Base-by-base conservation (phyloP, 1,284 basidiomycete genomes). In the Meira nashicola region DNA sequence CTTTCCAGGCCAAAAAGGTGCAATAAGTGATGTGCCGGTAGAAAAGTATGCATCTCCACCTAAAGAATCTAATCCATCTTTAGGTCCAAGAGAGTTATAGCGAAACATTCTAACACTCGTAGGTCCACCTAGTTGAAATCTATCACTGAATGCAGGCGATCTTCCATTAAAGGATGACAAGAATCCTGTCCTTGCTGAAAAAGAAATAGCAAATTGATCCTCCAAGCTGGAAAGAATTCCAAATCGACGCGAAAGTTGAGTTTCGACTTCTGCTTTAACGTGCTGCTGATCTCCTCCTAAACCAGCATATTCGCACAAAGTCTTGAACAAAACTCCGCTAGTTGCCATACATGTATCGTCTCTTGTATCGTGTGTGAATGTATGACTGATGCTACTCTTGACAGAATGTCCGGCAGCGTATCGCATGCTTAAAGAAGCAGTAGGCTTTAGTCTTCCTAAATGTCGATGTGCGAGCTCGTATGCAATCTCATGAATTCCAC, bases 71-170 rank as follows among this genome's bases (percentile, higher is more conserved):
- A 73, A 80, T 25, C 86, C 85, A 71, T 94, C 90, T 37, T 85
- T 84, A 1, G 89, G 87, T 0, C 95, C 95, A 78, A 98, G 82
- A 0, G 87, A 84, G 71, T 92, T 93, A 28, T 86, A 83, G 59
- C 85, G 86, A 82, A 96, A 97, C 62, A 88, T 87, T 25, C 95
- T 83, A 1, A 98, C 83, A 51, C 86, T 89, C n/a, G 88, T 86
- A 0, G 95, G 92, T 0, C 94, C 95, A 28, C 94, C 95, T 0
- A 97, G 83, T 69, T 94, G 92, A 77, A 93, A 94, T 4, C 91
- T 85, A 79, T 99, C 95, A 39, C 84, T 85, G 74, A 89, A 88
- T 53, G 83, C 83, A 25, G 84, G 71, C 8, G 65, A 55, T 39
- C 49, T 81, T 2, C 58, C 41, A 47, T 66, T 54, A 28, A 77